Base-by-base conservation (phyloP, 352 stramenopile genomes). In the Phytophthora macrochlamydospora region DNA sequence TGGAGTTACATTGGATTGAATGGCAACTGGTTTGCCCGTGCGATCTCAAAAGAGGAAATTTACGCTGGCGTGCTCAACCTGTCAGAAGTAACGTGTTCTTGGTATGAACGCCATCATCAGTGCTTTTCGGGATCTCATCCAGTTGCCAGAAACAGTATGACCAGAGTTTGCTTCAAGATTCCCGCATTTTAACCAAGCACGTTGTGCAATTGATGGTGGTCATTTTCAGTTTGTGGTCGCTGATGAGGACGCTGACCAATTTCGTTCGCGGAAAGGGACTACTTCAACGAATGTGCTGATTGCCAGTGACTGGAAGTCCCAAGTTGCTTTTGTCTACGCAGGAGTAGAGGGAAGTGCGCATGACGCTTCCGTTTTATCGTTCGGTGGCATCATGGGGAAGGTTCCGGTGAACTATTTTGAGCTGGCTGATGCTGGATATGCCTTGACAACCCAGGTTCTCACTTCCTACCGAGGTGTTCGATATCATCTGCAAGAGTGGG, bases 401-500 rank as follows among this genome's bases (percentile, higher is more conserved):
- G 43, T 54, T 46, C 59, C 51, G 2, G 14, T 49, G 7, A 11
- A 59, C 32, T 55, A 18, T 12, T 58, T 53, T 35, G 44, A 59
- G 0, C 28, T 70, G 9, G 62, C 13, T 0, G 50, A 61, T 56
- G 62, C 56, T 40, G 64, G 51, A 2, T 71, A 71, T 29, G 52
- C 24, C 0, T 13, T 63, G 6, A 52, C 4, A 8, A 9, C 28
- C 2, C 45, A 64, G 7, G 46, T 59, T 9, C 37, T 71, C 1
- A 71, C 58, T 2, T 58, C 57, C 3, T 67, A 59, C 38, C 42
- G 64, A 1, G 45, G 38, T 3, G 35, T 64, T 4, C 45, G 65
- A 9, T 73, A 68, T 32, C 58, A 73, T 50, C 13, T 73, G 2
- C 67, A 73, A 24, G 65, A 73, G 33, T 73, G 44, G 43, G 53